Conservation (phyloP, 2,329 filamentous ascomycete species). For the Aspergillus flavus region DNA sequence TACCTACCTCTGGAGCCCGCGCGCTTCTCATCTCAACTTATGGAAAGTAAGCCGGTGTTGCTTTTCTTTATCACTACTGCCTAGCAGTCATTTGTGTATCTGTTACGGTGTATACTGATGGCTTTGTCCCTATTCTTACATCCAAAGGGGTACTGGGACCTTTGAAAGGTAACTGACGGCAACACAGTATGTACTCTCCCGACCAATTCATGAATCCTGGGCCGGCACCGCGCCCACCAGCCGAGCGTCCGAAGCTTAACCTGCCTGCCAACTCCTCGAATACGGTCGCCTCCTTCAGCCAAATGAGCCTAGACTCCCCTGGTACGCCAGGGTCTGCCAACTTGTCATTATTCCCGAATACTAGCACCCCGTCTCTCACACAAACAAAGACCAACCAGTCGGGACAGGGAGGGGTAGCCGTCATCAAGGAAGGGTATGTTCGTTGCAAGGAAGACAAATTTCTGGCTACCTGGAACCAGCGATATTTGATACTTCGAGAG, state of each 20-base stretch:
- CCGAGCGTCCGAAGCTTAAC: conserved; percentile 77
- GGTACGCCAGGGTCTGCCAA: conserved; percentile 57
- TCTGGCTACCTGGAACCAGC: conserved; percentile 84
- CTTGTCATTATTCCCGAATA: conserved; percentile 66
- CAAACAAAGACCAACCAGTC: conserved; percentile 61
- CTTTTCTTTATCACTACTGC: neutral
- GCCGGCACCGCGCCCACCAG: conserved; percentile 87
- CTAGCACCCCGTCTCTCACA: conserved; percentile 71
- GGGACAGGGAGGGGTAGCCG: conserved; percentile 67
- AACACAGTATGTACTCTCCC: conserved; percentile 56
- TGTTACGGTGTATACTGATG: neutral
- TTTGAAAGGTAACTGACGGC: conserved; percentile 9
- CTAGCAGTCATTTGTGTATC: neutral
- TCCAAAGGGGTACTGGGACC: neutral
- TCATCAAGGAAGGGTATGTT: conserved; percentile 67
- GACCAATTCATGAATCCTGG: conserved; percentile 94
- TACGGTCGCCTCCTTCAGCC: conserved; percentile 67
- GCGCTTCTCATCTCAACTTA: conserved; percentile 27
- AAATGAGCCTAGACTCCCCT: conserved; percentile 70
- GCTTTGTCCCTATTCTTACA: neutral
- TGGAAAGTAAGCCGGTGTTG: conserved; percentile 37
- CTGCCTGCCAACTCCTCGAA: conserved; percentile 71
- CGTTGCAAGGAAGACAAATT: conserved; percentile 76
- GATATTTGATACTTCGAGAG: conserved; percentile 88
- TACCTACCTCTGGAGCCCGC: conserved; percentile 23